phyloP scores from a whole-genome alignment of 495 filamentous ascomycete genomes.

The Staphylotrichum longicolle region DNA sequence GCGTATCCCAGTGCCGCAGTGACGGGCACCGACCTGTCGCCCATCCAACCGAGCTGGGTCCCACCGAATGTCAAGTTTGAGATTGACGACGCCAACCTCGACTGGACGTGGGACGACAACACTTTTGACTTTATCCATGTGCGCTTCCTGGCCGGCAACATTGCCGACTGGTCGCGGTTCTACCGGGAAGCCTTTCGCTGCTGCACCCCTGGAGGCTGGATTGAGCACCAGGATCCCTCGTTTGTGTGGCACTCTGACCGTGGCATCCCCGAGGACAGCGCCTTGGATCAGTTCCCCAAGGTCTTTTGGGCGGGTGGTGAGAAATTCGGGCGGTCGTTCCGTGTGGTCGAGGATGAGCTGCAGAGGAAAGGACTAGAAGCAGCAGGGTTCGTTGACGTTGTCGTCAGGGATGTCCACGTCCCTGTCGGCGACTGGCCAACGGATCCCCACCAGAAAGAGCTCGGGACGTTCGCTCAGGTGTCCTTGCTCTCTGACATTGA shows the following conservation, averaged over 20 bases:
- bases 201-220: constrained; percentile 46
- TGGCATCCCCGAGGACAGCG: neutral
- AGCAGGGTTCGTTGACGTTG: constrained; percentile 56
- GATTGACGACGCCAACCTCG: constrained; percentile 48
- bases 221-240: constrained; percentile 17
- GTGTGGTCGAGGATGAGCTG: constrained; percentile 32
- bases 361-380: constrained; percentile 46
- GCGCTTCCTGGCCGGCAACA: neutral
- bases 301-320: constrained; percentile 41
- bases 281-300: neutral
- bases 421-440: constrained; percentile 60
- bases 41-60: constrained; percentile 53
- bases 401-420: constrained; percentile 50
- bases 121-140: constrained; percentile 43
- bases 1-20: too few relatives aligned
- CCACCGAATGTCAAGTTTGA: constrained; percentile 54
- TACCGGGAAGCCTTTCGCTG: constrained; percentile 35
- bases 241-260: neutral
- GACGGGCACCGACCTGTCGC: constrained; percentile 7
- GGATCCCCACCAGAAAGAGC: constrained; percentile 50
- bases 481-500: constrained; percentile 8
- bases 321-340: constrained; percentile 40
- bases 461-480: constrained; percentile 36
- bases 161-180: constrained; percentile 50
- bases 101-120: constrained; percentile 48